Percentiles rank a stretch among this genome's conserved stretches.
phyloP scores from a whole-genome alignment of 805 yeast genomes.

The Sporopachydermia lactativora region DNA sequence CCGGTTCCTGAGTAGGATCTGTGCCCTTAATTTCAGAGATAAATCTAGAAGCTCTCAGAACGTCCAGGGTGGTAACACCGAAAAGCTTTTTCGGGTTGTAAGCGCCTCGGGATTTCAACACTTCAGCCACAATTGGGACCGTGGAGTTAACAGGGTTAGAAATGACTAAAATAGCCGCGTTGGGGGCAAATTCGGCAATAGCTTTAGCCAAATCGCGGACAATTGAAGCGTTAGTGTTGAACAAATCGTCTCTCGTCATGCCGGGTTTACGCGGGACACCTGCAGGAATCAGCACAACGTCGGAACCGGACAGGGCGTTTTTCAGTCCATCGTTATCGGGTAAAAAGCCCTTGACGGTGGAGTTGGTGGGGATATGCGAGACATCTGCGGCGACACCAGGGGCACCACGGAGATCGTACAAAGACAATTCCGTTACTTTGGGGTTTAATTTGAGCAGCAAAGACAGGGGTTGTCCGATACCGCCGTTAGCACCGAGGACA shows the following conservation, averaged over 20 bases:
- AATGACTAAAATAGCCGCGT: slow-evolving; percentile 67
- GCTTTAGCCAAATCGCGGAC: slow-evolving; percentile 61
- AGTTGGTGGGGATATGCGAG: slow-evolving; percentile 65
- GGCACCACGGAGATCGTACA: slow-evolving; percentile 73
- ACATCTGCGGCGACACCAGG: slow-evolving; percentile 86
- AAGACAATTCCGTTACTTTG: slow-evolving; percentile 47
- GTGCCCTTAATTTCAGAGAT: slow-evolving; percentile 38
- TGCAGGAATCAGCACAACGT: slow-evolving; percentile 81
- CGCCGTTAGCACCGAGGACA: slow-evolving; percentile 87
- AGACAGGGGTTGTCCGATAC: slow-evolving; percentile 88
- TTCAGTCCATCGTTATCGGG: slow-evolving; percentile 53
- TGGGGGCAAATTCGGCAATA: slow-evolving; percentile 56
- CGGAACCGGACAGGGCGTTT: slow-evolving; percentile 63
- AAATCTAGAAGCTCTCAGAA: slow-evolving; percentile 79
- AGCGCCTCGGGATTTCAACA: slow-evolving; percentile 50
- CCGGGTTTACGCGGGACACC: slow-evolving; percentile 93
- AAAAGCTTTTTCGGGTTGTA: slow-evolving; percentile 61
- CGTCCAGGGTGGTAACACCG: slow-evolving; percentile 84
- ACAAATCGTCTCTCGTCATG: slow-evolving; percentile 84
- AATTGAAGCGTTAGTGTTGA: slow-evolving; percentile 73
- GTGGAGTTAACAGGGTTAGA: slow-evolving; percentile 93
- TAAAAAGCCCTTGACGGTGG: slow-evolving; percentile 42
- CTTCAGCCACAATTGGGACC: slow-evolving; percentile 78
- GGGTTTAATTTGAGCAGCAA: slow-evolving; percentile 62
- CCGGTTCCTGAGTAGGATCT: slow-evolving; percentile 32